Base-by-base conservation (phyloP, 352 stramenopile genomes). In the Phytopythium aichiense region DNA sequence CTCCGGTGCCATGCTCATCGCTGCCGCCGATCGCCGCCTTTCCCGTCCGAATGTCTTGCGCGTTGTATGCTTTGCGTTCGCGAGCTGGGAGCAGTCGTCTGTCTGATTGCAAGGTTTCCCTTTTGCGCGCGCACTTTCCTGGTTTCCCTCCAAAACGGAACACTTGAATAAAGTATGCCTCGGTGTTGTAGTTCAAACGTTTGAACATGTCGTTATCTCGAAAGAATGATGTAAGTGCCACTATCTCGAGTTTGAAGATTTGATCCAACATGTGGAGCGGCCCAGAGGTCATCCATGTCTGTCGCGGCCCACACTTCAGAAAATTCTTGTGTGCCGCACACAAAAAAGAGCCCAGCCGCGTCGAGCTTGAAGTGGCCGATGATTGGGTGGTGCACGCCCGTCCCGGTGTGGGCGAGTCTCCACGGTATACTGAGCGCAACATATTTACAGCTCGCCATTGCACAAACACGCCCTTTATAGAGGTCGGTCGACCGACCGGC, bases 311-410 rank as follows among this genome's bases (percentile, higher is more conserved):
- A 54, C 48, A 54, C 1, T 3, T 18, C 30, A 40, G 63, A 73
- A 69, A 58, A 58, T 68, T 71, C 63, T 65, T 64, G 64, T 72
- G 53, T 46, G 31, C 30, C 7, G 16, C 33, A 50, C 53, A 38
- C 25, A 42, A 46, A 50, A 49, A 54, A 55, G n/a, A 23, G 13
- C 18, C 31, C 40, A 5, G 22, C 40, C 40, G 52, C 16, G 69
- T 37, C 28, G 33, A 67, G 63, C 68, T 73, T 77, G 60, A 77
- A 77, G 63, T 66, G 30, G 15, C 48, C 18, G 7, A 4, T 18
- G 58, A 52, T 25, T 60, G 49, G 76, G 68, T 72, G 62, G 40
- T 62, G 48, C 48, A 35, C 48, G 9, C 42, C 18, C 28, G 33
- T 62, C 16, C 48, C 46, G 46, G 46, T 53, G 46, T 53, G 23